phyloP scores from a whole-genome alignment of 2,329 filamentous ascomycete genomes.

The Pseudocercospora vitis region DNA sequence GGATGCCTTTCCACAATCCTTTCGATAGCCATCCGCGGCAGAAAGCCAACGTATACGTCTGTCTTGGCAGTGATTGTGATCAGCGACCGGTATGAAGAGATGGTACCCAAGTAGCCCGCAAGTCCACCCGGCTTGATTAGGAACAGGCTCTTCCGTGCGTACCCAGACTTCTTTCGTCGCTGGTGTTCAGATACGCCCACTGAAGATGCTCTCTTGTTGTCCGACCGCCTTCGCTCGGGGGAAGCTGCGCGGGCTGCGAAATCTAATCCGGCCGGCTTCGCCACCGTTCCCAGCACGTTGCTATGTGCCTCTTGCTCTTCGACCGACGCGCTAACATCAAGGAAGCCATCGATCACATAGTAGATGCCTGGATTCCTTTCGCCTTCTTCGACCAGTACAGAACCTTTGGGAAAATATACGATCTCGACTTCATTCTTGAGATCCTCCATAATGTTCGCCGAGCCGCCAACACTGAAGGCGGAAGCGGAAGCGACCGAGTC shows the following conservation, averaged over 20 bases:
- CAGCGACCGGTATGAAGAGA: constrained; percentile 93
- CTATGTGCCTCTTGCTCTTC: constrained; percentile 58
- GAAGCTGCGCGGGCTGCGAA: constrained; percentile 34
- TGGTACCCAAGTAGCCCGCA: constrained; percentile 89
- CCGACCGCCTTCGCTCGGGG: constrained; percentile 21
- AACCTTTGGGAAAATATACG: constrained; percentile 93
- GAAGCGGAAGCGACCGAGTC: constrained; percentile 69
- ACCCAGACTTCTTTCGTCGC: constrained; percentile 43
- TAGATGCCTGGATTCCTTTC: constrained; percentile 96
- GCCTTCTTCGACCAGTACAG: constrained; percentile 91
- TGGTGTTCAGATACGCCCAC: constrained; percentile 34
- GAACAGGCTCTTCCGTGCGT: constrained; percentile 68
- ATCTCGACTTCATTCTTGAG: constrained; percentile 93
- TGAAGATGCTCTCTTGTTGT: constrained; percentile 26
- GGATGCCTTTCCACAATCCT: constrained; percentile 91
- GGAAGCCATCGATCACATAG: constrained; percentile 95
- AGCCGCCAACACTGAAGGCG: constrained; percentile 54
- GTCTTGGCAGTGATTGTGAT: constrained; percentile 97
- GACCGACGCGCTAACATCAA: constrained; percentile 85
- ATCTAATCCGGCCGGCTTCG: constrained; percentile 37
- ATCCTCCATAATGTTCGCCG: constrained; percentile 71
- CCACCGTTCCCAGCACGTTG: constrained; percentile 48
- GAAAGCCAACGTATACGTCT: constrained; percentile 94
- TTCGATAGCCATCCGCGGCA: constrained; percentile 81
- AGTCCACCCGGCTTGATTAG: constrained; percentile 92